phyloP scores from a whole-genome alignment of 2,329 filamentous ascomycete species.

The Didymella pomorum region DNA sequence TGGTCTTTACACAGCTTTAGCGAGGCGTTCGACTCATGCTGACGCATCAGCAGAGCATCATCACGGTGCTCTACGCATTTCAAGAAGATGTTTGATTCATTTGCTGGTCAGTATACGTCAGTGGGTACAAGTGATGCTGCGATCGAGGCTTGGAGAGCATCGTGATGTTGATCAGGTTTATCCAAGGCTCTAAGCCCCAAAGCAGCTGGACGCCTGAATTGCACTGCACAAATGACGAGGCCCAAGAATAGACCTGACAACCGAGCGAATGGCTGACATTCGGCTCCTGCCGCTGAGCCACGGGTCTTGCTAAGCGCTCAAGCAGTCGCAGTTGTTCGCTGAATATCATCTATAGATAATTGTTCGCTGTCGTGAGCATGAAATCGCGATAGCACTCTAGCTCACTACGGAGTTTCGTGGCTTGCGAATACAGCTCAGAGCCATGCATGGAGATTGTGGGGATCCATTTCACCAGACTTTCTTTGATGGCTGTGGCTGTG shows the following conservation, averaged over 20 bases:
- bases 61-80: neutral
- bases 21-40: neutral
- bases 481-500: conserved; percentile 7
- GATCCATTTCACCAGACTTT: neutral
- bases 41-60: neutral
- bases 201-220: conserved; percentile 12
- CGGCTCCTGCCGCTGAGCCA: conserved; percentile 19
- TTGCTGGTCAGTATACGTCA: neutral
- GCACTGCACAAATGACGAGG: conserved; percentile 1
- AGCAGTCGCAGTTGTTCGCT: neutral
- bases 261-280: conserved; percentile 5
- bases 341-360: neutral
- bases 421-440: neutral
- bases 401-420: neutral
- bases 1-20: conserved; percentile 9
- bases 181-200: conserved; percentile 10
- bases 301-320: neutral
- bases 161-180: neutral
- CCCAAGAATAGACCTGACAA: conserved; percentile 14
- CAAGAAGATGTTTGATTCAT: neutral
- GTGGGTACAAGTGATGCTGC: neutral
- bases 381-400: neutral
- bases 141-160: conserved; percentile 1
- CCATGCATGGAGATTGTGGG: neutral
- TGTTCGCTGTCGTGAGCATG: neutral